phyloP scores from a whole-genome alignment of 2,329 filamentous ascomycete genomes.

The Arthrobotrys iridis region DNA sequence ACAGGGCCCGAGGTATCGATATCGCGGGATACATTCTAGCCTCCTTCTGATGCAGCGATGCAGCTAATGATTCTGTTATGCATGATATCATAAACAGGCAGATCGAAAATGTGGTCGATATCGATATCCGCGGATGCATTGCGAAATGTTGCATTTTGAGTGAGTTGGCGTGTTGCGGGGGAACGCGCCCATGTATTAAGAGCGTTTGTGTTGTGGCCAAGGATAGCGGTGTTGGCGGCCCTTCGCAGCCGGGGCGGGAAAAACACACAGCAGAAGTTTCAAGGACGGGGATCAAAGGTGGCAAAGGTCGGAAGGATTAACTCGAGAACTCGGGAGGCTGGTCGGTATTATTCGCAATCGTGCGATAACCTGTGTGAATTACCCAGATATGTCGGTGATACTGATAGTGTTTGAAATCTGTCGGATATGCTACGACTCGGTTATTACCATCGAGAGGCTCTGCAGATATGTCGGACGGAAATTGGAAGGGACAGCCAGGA shows the following conservation, averaged over 20 bases:
- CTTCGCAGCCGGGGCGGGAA: constrained; percentile 34
- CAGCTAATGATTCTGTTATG: constrained; percentile 19
- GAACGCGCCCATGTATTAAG: constrained; percentile 34
- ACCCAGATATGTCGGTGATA: neutral
- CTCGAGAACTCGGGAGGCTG: constrained; percentile 42
- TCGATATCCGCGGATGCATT: constrained; percentile 19
- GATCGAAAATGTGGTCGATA: constrained; percentile 14
- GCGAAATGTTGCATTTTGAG: constrained; percentile 48
- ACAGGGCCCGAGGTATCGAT: constrained; percentile 12
- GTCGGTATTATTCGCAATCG: neutral
- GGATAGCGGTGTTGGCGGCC: constrained; percentile 24
- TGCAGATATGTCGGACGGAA: constrained; percentile 7
- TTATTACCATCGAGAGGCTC: neutral
- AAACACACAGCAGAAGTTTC: constrained; percentile 25
- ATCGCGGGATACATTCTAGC: neutral
- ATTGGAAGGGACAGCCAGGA: constrained; percentile 16
- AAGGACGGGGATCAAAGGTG: neutral
- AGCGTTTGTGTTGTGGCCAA: constrained; percentile 53
- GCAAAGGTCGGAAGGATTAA: neutral
- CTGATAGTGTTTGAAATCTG: neutral
- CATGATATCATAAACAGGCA: constrained; percentile 29
- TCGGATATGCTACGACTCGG: neutral
- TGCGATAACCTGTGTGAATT: neutral
- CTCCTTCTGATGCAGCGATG: constrained; percentile 13
- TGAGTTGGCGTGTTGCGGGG: constrained; percentile 27